A percentile compares a stretch with the other conserved stretches of the same genome.
phyloP scores from a whole-genome alignment of 2,329 filamentous ascomycete genomes.

The Diaporthe sp. region DNA sequence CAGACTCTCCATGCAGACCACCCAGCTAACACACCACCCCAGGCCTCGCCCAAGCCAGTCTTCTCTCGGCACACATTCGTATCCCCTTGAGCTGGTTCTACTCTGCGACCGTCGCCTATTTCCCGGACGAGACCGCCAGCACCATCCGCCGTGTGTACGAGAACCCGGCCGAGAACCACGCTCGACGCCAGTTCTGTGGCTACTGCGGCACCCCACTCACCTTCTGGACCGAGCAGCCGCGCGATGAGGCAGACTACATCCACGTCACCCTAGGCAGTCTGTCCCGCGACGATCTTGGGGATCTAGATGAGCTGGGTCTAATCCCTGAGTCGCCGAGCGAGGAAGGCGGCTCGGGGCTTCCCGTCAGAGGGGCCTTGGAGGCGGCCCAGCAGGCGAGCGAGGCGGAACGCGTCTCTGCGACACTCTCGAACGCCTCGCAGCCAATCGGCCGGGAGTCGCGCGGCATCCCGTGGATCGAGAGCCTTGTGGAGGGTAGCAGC shows the following conservation, averaged over 20 bases:
- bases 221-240: constrained; percentile 84
- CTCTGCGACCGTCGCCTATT: constrained; percentile 80
- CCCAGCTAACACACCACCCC: constrained; percentile 41
- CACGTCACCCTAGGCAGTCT: no score
- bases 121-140: constrained; percentile 80
- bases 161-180: constrained; percentile 67
- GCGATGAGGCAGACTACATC: constrained; percentile 81
- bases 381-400: constrained; percentile 49
- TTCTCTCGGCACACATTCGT: constrained; percentile 84
- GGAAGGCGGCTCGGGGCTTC: constrained; percentile 45
- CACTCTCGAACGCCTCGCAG: constrained; percentile 38
- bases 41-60: constrained; percentile 78
- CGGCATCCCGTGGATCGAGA: constrained; percentile 89
- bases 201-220: constrained; percentile 90
- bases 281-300: no score
- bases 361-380: constrained; percentile 45
- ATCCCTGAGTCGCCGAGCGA: constrained; percentile 63
- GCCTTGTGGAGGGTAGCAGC: constrained; percentile 81
- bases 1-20: not conserved
- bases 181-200: constrained; percentile 87
- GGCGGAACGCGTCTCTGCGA: constrained; percentile 41
- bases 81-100: constrained; percentile 87
- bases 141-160: constrained; percentile 78
- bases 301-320: constrained; percentile 82
- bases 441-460: constrained; percentile 70